Evolutionary conservation across 768 basidiomycete species (phyloP).

Genomic region (Podaxis mareebaensis): DNA sequence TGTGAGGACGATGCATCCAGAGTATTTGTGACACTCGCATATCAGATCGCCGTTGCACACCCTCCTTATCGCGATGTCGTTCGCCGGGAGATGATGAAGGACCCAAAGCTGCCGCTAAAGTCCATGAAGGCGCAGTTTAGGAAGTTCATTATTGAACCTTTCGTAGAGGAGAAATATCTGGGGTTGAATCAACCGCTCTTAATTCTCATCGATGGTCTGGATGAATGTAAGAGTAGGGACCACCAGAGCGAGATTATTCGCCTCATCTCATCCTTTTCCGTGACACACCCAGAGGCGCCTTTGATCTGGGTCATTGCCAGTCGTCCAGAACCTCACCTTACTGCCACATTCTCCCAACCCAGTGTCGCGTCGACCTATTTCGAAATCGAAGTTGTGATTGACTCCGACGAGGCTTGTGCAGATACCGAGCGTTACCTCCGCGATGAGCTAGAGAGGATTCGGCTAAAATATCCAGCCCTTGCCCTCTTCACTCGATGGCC

Average conservation of each 20-base stretch:
- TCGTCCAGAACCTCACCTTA: conserved; percentile 26
- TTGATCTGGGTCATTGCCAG: conserved; percentile 27
- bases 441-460: conserved; percentile 17
- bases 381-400: conserved; percentile 5
- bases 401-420: conserved; percentile 14
- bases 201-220: conserved; percentile 26
- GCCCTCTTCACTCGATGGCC: conserved; percentile 21
- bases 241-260: conserved; percentile 20
- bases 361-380: neutral
- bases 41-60: conserved; percentile 19
- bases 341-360: conserved; percentile 10
- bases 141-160: conserved; percentile 18
- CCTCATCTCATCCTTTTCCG: conserved; percentile 1
- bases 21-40: conserved; percentile 24
- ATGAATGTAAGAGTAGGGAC: conserved; percentile 23
- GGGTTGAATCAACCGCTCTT: neutral
- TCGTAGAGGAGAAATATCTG: neutral
- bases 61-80: conserved; percentile 11
- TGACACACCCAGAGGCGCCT: conserved; percentile 10
- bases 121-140: conserved; percentile 15
- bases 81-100: neutral
- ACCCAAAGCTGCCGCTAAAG: conserved; percentile 14
- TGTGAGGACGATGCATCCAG: neutral
- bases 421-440: conserved; percentile 22
- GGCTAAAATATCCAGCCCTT: neutral